Evolutionary conservation across 768 basidiomycete species (phyloP).

Genomic region (Sutorius australiensis): DNA sequence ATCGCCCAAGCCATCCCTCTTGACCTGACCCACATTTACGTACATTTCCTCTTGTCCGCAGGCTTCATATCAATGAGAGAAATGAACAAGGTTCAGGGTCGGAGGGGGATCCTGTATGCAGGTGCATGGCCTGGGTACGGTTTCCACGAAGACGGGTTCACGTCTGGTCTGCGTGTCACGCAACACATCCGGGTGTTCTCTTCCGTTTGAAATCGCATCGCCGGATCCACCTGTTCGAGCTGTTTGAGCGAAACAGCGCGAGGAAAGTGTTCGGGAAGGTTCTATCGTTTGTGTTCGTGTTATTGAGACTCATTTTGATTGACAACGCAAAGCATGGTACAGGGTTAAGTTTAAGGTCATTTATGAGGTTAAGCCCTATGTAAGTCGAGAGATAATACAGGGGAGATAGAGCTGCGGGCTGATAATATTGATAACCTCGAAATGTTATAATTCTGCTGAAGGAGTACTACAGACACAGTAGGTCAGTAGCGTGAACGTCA

Average conservation of each 20-base stretch:
- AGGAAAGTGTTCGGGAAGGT: conserved; percentile 30
- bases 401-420: not conserved
- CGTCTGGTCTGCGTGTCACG: conserved; percentile 38
- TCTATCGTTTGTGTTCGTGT: conserved; percentile 14
- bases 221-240: conserved; percentile 31
- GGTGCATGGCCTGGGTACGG: conserved; percentile 76
- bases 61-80: conserved; percentile 54
- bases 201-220: conserved; percentile 43
- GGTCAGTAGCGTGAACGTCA: not conserved
- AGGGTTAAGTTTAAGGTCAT: not conserved
- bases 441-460: not conserved
- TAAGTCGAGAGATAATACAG: not conserved
- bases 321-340: not conserved
- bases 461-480: conserved; percentile 6
- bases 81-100: conserved; percentile 58
- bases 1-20: not conserved
- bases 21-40: not conserved
- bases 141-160: conserved; percentile 80
- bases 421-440: not conserved
- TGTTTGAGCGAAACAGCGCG: conserved; percentile 35
- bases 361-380: conserved; percentile 3
- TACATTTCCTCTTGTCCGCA: conserved; percentile 10
- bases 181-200: conserved; percentile 29
- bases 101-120: conserved; percentile 56
- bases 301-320: conserved; percentile 2